Evolutionary conservation across 1,139 yeast species (phyloP), one percentile per base, ranked within the genome.

Genomic region (Yamadazyma atlantica): DNA sequence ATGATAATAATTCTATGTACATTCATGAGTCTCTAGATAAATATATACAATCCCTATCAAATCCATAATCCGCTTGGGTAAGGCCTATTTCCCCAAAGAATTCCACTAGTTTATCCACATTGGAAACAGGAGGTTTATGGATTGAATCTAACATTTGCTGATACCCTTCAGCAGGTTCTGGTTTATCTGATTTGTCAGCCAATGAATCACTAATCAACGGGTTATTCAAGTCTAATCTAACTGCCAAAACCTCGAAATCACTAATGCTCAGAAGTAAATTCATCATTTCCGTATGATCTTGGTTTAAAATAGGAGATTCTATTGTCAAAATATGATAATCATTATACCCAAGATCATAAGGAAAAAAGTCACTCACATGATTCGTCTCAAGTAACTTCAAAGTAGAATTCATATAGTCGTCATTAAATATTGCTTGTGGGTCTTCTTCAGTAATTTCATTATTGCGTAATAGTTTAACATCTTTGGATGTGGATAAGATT

Each of bases 301-400:
- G 40, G 7, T 43, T 38, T 3, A 60, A 33, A 12, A 40, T 25
- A 9, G 46, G 43, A 4, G 19, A 22, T 29, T 42, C 46, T 10
- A 42, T 33, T 3, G 70, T 58, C n/a, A 69, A 48, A 16, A 68
- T 34, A 36, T 48, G 50, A 32, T 51, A 57, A 16, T 52, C 55
- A 24, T 56, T 51, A 44, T 54, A 69, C n/a, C 41, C 40, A 10
- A 69, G 34, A 35, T 67, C 71, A 40, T 51, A 66, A 6, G 73
- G 71, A 15, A 65, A 51, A 1, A 50, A 39, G 3, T 49, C 52
- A 2, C 35, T n/a, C 2, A 53, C 32, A 7, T 34, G 11, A 10
- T 33, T 12, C 17, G 35, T 19, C 4, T 34, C 40, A 4, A 46
- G 26, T 11, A 35, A 25, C 13, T 34, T 26, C 6, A 35, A 12